Conservation (phyloP, 2,329 filamentous ascomycete species). For the Hymenoscyphus albidus region DNA sequence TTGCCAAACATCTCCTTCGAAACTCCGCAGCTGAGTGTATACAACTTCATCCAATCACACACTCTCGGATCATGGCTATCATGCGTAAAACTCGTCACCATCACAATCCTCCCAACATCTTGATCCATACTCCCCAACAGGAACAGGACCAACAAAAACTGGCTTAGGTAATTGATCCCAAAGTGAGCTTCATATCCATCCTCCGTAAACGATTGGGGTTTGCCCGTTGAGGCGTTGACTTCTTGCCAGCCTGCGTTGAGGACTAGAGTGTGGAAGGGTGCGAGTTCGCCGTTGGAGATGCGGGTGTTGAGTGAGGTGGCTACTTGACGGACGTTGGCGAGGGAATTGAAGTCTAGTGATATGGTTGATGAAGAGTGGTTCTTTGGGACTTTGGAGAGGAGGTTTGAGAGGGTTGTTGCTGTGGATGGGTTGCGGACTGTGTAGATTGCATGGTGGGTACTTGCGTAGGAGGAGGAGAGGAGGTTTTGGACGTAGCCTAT, state of each 20-base stretch:
- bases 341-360: constrained; percentile 9
- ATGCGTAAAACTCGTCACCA: constrained; percentile 34
- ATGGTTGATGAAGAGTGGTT: constrained; percentile 11
- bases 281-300: constrained; percentile 15
- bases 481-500: constrained; percentile 20
- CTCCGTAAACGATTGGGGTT: constrained; percentile 29
- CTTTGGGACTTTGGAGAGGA: constrained; percentile 5
- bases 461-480: constrained; percentile 13
- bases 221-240: constrained; percentile 19
- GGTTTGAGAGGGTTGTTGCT: constrained; percentile 1
- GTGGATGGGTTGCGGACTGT: constrained; percentile 14
- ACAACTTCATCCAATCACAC: constrained; percentile 1
- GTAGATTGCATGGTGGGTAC: constrained; percentile 23
- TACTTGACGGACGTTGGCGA: background rate
- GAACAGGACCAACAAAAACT: constrained; percentile 35
- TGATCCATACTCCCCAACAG: constrained; percentile 35
- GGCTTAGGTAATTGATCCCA: constrained; percentile 34
- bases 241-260: constrained; percentile 19
- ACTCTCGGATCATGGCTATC: constrained; percentile 26
- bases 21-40: constrained; percentile 17
- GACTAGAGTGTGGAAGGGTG: constrained; percentile 20
- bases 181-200: constrained; percentile 37
- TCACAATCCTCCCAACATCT: constrained; percentile 32
- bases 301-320: constrained; percentile 17
- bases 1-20: constrained; percentile 4